Conservation (phyloP, 371 early-diverging fungal species). For the Phascolomyces articulosus region DNA sequence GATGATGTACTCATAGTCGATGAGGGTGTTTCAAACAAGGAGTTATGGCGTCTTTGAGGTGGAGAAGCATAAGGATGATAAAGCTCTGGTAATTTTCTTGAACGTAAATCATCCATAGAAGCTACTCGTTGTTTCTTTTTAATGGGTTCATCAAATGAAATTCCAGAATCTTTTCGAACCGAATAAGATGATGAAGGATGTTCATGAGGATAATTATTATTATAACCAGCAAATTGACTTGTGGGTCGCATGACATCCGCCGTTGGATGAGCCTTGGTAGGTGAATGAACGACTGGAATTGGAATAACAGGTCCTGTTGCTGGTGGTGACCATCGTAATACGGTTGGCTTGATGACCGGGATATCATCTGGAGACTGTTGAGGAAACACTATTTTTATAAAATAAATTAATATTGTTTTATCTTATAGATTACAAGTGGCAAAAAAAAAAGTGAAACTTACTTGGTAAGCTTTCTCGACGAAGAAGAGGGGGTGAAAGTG, state of each 20-base stretch:
- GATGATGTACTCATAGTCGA: slow-evolving; percentile 1
- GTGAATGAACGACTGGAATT: too few relatives aligned
- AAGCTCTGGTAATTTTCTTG: slow-evolving; percentile 34
- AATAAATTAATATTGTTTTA: neutral
- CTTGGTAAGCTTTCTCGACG: slow-evolving; percentile 12
- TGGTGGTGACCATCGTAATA: slow-evolving; percentile 31
- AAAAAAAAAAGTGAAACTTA: neutral
- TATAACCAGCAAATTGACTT: neutral
- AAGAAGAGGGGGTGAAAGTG: slow-evolving; percentile 13
- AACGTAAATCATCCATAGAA: slow-evolving; percentile 22
- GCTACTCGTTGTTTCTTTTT: slow-evolving; percentile 40
- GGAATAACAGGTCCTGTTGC: too few relatives aligned
- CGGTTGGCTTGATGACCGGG: slow-evolving; percentile 49
- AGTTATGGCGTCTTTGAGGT: slow-evolving; percentile 16
- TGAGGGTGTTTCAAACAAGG: slow-evolving; percentile 13
- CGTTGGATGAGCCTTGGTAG: slow-evolving; percentile 15
- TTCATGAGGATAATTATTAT: slow-evolving; percentile 8
- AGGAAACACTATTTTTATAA: neutral
- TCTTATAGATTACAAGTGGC: neutral
- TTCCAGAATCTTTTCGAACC: slow-evolving; percentile 41
- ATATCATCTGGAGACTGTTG: slow-evolving; percentile 19
- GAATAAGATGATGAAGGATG: slow-evolving; percentile 13
- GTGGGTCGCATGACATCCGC: slow-evolving; percentile 11
- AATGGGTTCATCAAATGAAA: slow-evolving; percentile 30
- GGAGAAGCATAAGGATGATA: slow-evolving; percentile 6